Percentiles rank a stretch among this genome's conserved stretches.
Conservation (phyloP, 2,329 filamentous ascomycete species). For the Macrophomina tecta region DNA sequence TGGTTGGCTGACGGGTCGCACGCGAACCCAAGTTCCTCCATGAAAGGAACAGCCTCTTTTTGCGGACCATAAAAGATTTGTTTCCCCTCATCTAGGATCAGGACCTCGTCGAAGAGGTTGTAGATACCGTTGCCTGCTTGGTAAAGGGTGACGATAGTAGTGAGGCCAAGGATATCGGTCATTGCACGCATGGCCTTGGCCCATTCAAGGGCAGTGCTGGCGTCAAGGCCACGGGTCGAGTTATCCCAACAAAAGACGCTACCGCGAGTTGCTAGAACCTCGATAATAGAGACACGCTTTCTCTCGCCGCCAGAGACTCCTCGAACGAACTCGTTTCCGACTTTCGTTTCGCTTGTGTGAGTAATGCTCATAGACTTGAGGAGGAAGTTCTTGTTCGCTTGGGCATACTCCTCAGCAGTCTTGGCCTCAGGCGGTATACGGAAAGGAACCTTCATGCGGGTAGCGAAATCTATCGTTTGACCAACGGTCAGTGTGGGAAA, state of each 20-base stretch:
- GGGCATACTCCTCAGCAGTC: too few species aligned
- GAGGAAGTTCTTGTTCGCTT: too few species aligned
- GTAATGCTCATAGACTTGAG: too few species aligned
- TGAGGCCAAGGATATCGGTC: constrained; percentile 56
- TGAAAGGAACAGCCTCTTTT: constrained; percentile 65
- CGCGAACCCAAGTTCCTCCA: constrained; percentile 70
- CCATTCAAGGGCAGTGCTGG: constrained; percentile 62
- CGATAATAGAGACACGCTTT: too few species aligned
- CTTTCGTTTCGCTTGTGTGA: too few species aligned
- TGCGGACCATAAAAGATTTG: constrained; percentile 78
- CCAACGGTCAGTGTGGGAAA: too few species aligned
- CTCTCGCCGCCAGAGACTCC: too few species aligned
- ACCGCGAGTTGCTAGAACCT: too few species aligned
- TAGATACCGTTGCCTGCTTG: constrained; percentile 54
- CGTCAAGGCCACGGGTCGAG: constrained; percentile 47
- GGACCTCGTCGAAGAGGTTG: constrained; percentile 70
- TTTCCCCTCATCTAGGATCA: constrained; percentile 76
- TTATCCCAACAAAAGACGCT: constrained; percentile 50
- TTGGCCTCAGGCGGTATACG: too few species aligned
- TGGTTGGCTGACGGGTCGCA: constrained; percentile 72
- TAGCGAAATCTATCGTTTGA: too few species aligned
- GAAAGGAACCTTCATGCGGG: too few species aligned
- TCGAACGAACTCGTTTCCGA: neutral
- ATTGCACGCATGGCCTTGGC: constrained; percentile 58
- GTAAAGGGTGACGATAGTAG: constrained; percentile 65